Evolutionary conservation across 768 basidiomycete species (phyloP).

Genomic region (Glaciozyma martinii): DNA sequence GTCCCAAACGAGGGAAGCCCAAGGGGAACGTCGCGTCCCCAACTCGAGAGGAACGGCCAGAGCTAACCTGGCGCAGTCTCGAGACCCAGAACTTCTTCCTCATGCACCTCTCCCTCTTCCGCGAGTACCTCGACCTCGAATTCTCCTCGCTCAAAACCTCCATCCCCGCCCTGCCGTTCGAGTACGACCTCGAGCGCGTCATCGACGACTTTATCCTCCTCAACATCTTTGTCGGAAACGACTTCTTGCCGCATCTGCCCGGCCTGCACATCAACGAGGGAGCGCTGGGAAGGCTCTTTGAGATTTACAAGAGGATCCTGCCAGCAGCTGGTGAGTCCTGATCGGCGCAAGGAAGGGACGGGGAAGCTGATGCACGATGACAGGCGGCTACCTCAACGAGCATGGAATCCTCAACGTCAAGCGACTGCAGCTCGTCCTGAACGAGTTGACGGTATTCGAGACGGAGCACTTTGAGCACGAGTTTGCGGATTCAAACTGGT

Average conservation of each 20-base stretch:
- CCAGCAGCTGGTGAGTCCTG: conserved; percentile 54
- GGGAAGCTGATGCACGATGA: not conserved
- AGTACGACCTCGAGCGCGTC: conserved; percentile 81
- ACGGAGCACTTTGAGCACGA: conserved; percentile 85
- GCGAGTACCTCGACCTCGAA: conserved; percentile 95
- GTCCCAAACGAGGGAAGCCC: conserved; percentile 66
- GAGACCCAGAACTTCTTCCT: conserved; percentile 88
- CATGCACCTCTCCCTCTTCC: conserved; percentile 83
- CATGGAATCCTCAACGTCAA: conserved; percentile 68
- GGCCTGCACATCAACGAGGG: conserved; percentile 97
- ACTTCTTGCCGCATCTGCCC: conserved; percentile 91
- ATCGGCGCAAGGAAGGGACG: not conserved
- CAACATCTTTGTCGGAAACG: conserved; percentile 95
- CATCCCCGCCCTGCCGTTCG: conserved; percentile 58
- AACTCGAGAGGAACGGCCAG: too few species aligned
- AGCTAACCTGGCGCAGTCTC: conserved; percentile 39
- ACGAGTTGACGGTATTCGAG: conserved; percentile 84
- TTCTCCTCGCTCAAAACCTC: conserved; percentile 53
- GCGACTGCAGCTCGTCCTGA: conserved; percentile 73
- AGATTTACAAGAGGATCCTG: conserved; percentile 86
- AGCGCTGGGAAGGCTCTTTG: conserved; percentile 82
- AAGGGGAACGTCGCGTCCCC: conserved; percentile 11
- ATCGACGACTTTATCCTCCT: conserved; percentile 97
- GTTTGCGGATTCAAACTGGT: conserved; percentile 81
- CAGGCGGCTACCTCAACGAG: conserved; percentile 91